These are phyloP conservation scores for Phytophthora podocarpi DNA, from an alignment of 352 stramenopile species.

Conservation along the genomic window DNA sequence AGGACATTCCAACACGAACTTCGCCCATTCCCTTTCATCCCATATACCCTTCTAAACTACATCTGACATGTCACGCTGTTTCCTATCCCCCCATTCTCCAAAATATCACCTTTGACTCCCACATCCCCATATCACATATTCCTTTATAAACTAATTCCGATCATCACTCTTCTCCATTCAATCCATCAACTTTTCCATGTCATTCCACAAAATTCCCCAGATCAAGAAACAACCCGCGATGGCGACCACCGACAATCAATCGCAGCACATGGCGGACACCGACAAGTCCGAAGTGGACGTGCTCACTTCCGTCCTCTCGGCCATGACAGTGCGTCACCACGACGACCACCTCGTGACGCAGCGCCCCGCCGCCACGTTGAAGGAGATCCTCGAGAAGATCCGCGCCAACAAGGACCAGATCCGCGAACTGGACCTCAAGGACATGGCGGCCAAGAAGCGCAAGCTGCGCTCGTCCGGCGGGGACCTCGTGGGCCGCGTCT, in stretches of 20 bases:
- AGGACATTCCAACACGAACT: no score
- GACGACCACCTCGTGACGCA: slow-evolving; percentile 44
- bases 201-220: slow-evolving; percentile 17
- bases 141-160: not conserved
- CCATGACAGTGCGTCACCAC: slow-evolving; percentile 41
- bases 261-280: slow-evolving; percentile 3
- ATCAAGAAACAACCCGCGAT: no score
- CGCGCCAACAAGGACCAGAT: slow-evolving; percentile 58
- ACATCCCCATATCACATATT: not conserved
- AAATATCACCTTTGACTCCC: no score
- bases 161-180: slow-evolving; percentile 10
- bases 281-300: slow-evolving; percentile 30
- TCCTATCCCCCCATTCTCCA: not conserved
- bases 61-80: not conserved
- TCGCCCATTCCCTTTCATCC: not conserved
- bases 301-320: slow-evolving; percentile 44
- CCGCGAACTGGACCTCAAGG: slow-evolving; percentile 58
- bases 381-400: slow-evolving; percentile 62
- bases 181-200: slow-evolving; percentile 1
- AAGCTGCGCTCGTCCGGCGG: slow-evolving; percentile 46
- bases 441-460: slow-evolving; percentile 54
- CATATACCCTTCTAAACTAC: not conserved
- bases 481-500: slow-evolving; percentile 53
- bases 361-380: slow-evolving; percentile 42
- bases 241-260: no score